Evolutionary conservation across 306 rosid genomes (phyloP), one percentile per base, ranked within the genome.

Genomic region (Castanospermum australe): DNA sequence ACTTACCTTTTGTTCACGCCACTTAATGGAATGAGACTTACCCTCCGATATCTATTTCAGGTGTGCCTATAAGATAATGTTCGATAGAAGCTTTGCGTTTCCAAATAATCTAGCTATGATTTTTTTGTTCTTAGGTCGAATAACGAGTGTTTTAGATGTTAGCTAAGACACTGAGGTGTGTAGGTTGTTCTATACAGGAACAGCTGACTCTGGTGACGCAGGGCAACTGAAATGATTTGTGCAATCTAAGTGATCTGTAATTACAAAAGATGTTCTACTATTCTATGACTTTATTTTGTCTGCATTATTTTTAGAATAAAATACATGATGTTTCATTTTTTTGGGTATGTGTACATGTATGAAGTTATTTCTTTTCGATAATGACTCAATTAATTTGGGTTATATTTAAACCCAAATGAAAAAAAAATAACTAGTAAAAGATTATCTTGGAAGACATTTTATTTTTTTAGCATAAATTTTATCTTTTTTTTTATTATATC

Each of bases 1-100:
- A 28, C 18, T 90, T 97, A n/a, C 95, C 99, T 0, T 88, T 95
- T 65, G 89, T 93, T 32, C 71, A 55, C 79, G 87, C 89, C 12
- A 80, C 85, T 20, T 77, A 51, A 77, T 15, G 0, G 8, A 4
- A 9, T 6, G 33, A 38, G 4, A 20, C 38, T 64, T 36, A 64
- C 48, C n/a, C 6, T n/a, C 7, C 33, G 45, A 15, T 2, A n/a
- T n/a, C n/a, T 25, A 68, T 14, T 5, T 42, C 21, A 11, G 14
- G 41, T 18, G 18, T 28, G 47, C 54, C 8, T 36, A 18, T 50
- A 8, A 38, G 36, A 39, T 30, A 5, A 51, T 56, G 47, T 21
- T 5, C 22, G 47, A 17, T 33, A 4, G 28, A 51, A 5, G 12
- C 8, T 71, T 24, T 28, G 14, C 35, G 51, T 70, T 28, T 48